Evolutionary conservation across 2,329 filamentous ascomycete species (phyloP).

Genomic region (Aspergillus carbonarius): DNA sequence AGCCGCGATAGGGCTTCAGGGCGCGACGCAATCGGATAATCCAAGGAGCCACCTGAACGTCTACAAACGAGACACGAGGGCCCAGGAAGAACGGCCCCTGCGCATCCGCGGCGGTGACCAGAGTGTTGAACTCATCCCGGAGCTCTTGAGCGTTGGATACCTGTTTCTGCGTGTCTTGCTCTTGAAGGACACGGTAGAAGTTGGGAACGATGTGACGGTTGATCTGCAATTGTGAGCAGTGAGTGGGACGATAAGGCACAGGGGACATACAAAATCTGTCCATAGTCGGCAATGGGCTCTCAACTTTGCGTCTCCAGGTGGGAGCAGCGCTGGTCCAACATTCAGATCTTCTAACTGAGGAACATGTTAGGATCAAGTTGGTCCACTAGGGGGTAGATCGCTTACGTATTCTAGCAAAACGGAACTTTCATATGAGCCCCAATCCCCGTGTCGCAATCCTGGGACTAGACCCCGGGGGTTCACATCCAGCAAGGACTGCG

Average conservation of each 20-base stretch:
- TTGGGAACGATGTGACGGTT: constrained; percentile 72
- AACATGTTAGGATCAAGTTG: background rate
- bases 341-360: constrained; percentile 70
- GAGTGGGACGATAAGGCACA: constrained; percentile 10
- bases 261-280: constrained; percentile 66
- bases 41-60: constrained; percentile 75
- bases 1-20: constrained; percentile 63
- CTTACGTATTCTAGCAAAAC: constrained; percentile 82
- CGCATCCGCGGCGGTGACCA: constrained; percentile 57
- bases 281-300: constrained; percentile 76
- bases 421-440: constrained; percentile 78
- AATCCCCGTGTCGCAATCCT: constrained; percentile 73
- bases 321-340: constrained; percentile 61
- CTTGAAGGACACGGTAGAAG: constrained; percentile 73
- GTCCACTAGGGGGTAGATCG: constrained; percentile 1
- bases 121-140: constrained; percentile 62
- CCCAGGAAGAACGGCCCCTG: constrained; percentile 70
- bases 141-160: constrained; percentile 60
- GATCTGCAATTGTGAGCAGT: constrained; percentile 51
- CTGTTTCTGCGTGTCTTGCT: constrained; percentile 61
- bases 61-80: constrained; percentile 61
- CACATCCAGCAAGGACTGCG: constrained; percentile 67
- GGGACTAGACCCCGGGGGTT: constrained; percentile 76
- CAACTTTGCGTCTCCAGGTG: constrained; percentile 61
- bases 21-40: constrained; percentile 67